Base-by-base conservation (phyloP, 2,329 filamentous ascomycete species). In the Diaporthe sp. region DNA sequence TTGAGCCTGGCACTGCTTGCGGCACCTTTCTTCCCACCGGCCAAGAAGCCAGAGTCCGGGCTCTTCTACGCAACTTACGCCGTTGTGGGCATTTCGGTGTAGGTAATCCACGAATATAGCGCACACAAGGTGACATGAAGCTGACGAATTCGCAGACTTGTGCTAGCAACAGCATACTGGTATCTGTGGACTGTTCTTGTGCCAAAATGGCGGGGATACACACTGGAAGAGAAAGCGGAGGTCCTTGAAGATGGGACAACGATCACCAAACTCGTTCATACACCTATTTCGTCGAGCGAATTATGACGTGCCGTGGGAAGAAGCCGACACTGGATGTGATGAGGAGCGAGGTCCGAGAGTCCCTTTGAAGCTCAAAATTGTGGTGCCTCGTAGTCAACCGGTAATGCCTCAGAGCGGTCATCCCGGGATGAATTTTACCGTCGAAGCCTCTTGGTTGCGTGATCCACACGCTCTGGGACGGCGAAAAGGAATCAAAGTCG, bases 61-160 rank as follows among this genome's bases (percentile, higher is more conserved):
- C 38, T 61, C 38, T 61, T 61, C 4, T 61, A 61, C 58, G 58
- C 58, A 12, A 61, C 58, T 45, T 61, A 61, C 10, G 58, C 58
- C 13, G 30, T 45, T 7, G 58, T 61, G 4, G 58, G 58, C 12
- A 61, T 30, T 13, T 61, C 58, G 6, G 35, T 61, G 58, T 61
- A 12, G 45, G 58, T 9, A 40, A 2, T 61, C 12, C 25, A 17
- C n/a, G 35, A 25, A 40, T 28, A n/a, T 19, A 30, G 38, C 4
- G 4, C 35, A 5, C 30, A 4, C 7, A 3, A 61, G 40, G 7
- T 42, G 6, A 3, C 25, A 28, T 42, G 15, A 22, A 3, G 13
- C 38, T 61, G 22, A 61, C 25, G 2, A 3, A 13, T 12, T 10
- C 15, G 40, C 35, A 61, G 58, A 19, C 58, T 61, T 5, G 38